Evolutionary conservation across 139 green algal species (phyloP).

Genomic region (Edaphochlamys debaryana): DNA sequence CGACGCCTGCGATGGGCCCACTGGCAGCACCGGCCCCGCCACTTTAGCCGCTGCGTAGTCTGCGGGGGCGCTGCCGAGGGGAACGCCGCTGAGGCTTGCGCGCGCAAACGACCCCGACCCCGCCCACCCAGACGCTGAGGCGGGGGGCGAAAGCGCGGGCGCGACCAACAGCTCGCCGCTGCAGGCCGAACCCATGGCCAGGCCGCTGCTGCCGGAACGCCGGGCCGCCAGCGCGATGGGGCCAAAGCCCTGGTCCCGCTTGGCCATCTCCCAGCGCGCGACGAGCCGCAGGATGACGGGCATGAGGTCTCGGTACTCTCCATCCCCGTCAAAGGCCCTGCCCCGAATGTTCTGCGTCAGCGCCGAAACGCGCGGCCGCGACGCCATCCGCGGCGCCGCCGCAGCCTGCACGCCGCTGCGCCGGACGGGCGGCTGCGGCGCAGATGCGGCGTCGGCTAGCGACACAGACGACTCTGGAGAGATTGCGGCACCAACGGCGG

Average conservation of each 20-base stretch:
- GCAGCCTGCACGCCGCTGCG: constrained; percentile 20
- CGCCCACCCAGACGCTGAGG: neutral
- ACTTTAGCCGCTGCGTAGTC: no score
- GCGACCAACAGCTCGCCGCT: neutral
- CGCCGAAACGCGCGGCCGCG: constrained; percentile 19
- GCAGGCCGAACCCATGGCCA: neutral
- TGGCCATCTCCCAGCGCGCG: constrained; percentile 2
- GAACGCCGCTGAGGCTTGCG: no score
- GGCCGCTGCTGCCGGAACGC: no score
- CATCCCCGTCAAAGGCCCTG: constrained; percentile 12
- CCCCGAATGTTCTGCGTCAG: constrained; percentile 26
- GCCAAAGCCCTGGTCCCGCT: neutral
- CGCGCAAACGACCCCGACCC: no score
- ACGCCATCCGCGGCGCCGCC: neutral
- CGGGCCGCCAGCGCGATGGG: constrained; percentile 31
- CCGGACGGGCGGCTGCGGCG: neutral
- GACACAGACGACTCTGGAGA: neutral
- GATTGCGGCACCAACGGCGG: neutral
- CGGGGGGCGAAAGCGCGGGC: neutral
- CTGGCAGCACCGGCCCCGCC: no score
- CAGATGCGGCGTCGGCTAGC: neutral
- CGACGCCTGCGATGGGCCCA: no score
- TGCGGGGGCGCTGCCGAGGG: no score
- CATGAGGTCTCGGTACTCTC: constrained; percentile 33
- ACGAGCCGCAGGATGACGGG: constrained; percentile 4